Evolutionary conservation across 2,329 filamentous ascomycete species (phyloP), one percentile per base, ranked within the genome.

Genomic region (Anthostomella pinea): DNA sequence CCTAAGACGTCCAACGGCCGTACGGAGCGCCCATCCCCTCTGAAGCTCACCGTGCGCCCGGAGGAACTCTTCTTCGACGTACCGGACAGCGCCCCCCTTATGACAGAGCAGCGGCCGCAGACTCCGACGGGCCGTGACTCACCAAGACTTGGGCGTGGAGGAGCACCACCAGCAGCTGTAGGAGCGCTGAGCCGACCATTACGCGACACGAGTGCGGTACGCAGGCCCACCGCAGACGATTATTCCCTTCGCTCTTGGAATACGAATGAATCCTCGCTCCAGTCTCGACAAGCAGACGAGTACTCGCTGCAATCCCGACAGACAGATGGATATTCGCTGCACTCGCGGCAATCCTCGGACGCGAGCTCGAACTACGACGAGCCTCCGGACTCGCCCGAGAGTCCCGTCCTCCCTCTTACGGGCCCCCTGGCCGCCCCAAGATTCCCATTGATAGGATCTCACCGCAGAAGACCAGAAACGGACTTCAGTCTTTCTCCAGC

Each of bases 401-500:
- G 52, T 19, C 49, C 49, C 8, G 36, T 58, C 13, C 41, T 58
- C 16, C 55, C 55, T 3, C 45, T 50, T 4, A 49, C 48, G 9
- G 55, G 55, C 0, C 55, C 52, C 3, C 39, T 57, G 2, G 53
- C 52, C 10, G 52, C 48, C 35, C 48, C 48, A 11, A 39, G 43
- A 16, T 50, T 52, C 39, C 37, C 44, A 11, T 45, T 34, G n/a
- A 30, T 39, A 9, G 43, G 46, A 11, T 22, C 43, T 2, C 40
- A 44, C n/a, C n/a, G n/a, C n/a, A n/a, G n/a, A n/a, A n/a, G n/a
- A n/a, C n/a, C n/a, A n/a, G n/a, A n/a, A n/a, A n/a, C n/a, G n/a
- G n/a, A n/a, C n/a, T n/a, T n/a, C n/a, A n/a, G n/a, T n/a, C n/a
- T n/a, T n/a, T n/a, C n/a, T n/a, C n/a, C n/a, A n/a, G n/a, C n/a